Evolutionary conservation across 1,284 basidiomycete species (phyloP).

Genomic region (Malassezia psittaci): DNA sequence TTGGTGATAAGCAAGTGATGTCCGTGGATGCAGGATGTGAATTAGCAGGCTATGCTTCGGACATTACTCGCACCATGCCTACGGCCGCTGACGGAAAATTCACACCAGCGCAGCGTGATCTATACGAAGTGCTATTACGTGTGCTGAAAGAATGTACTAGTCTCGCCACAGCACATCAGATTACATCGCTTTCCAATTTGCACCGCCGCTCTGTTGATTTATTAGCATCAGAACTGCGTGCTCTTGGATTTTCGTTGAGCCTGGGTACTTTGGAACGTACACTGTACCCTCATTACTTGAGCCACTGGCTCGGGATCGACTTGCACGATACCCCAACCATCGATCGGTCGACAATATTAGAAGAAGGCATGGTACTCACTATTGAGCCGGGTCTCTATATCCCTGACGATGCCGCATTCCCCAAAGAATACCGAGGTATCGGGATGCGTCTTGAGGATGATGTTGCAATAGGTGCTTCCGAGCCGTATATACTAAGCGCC

Average conservation of each 20-base stretch:
- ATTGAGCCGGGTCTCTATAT: constrained; percentile 45
- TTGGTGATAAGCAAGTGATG: constrained; percentile 27
- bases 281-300: constrained; percentile 75
- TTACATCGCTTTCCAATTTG: constrained; percentile 62
- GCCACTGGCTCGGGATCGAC: constrained; percentile 71
- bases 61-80: constrained; percentile 91
- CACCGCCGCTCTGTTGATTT: constrained; percentile 66
- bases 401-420: constrained; percentile 33
- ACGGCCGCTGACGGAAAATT: constrained; percentile 54
- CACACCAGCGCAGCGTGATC: constrained; percentile 66
- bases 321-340: constrained; percentile 42
- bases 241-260: constrained; percentile 64
- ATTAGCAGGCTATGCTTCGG: constrained; percentile 77
- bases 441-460: constrained; percentile 46
- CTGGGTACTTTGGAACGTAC: constrained; percentile 60
- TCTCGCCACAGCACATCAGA: constrained; percentile 51
- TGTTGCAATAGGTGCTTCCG: constrained; percentile 27
- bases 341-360: constrained; percentile 26
- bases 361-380: constrained; percentile 37
- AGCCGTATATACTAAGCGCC: constrained; percentile 30
- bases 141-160: constrained; percentile 63
- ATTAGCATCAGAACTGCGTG: constrained; percentile 63
- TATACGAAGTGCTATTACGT: constrained; percentile 73
- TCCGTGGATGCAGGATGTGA: constrained; percentile 47
- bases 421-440: constrained; percentile 36